These are phyloP conservation scores for Wallacemonas rigidus DNA, from an alignment of 208 protist genomes.

Conservation along the genomic window DNA sequence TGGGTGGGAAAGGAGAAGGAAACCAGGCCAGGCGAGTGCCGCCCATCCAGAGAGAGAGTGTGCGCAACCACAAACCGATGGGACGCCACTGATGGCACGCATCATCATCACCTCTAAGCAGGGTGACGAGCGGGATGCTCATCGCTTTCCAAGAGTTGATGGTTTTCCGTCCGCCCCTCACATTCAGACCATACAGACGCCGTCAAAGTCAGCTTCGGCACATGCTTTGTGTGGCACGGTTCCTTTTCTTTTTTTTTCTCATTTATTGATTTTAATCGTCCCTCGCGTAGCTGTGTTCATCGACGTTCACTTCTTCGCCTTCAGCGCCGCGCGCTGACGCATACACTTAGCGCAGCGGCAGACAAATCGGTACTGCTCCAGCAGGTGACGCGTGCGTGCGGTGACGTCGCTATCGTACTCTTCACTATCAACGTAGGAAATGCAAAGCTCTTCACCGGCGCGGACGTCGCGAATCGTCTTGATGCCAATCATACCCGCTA, in stretches of 20 bases:
- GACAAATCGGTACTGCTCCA: constrained; percentile 77
- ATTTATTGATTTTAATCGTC: constrained; percentile 22
- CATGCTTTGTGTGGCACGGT: not conserved
- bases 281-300: not conserved
- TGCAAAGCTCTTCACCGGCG: constrained; percentile 73
- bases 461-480: constrained; percentile 58
- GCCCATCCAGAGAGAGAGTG: too few relatives aligned
- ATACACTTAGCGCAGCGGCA: constrained; percentile 57
- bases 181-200: too few relatives aligned
- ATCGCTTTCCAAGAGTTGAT: too few relatives aligned
- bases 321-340: constrained; percentile 35
- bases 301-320: constrained; percentile 3
- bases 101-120: too few relatives aligned
- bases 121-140: too few relatives aligned
- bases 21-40: too few relatives aligned
- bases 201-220: too few relatives aligned
- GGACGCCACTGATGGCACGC: too few relatives aligned
- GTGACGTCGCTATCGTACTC: constrained; percentile 41
- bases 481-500: constrained; percentile 40
- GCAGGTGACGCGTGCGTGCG: constrained; percentile 39
- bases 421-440: constrained; percentile 81
- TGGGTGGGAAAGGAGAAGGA: too few relatives aligned
- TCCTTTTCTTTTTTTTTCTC: constrained; percentile 12
- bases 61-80: too few relatives aligned
- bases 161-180: too few relatives aligned